These are phyloP conservation scores for Sporothrix schenckii DNA, from an alignment of 2,329 filamentous ascomycete species.

Conservation along the genomic window DNA sequence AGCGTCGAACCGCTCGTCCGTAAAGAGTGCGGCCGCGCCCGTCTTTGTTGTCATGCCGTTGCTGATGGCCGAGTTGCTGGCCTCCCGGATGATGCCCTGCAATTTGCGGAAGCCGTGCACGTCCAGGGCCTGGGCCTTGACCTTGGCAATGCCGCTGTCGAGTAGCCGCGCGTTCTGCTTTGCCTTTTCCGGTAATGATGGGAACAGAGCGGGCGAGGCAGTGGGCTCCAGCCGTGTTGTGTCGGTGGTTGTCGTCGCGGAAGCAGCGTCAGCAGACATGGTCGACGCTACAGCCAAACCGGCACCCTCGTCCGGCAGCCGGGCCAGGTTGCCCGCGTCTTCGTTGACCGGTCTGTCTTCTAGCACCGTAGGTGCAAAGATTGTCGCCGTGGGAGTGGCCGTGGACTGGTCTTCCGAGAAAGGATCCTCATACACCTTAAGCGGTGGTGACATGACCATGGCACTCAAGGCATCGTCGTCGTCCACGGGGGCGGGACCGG, in stretches of 20 bases:
- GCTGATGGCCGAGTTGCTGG: slow-evolving; percentile 25
- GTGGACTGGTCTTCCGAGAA: slow-evolving; percentile 55
- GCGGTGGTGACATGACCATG: slow-evolving; percentile 44
- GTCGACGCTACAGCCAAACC: not conserved
- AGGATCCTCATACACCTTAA: slow-evolving; percentile 67
- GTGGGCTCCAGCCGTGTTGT: slow-evolving; percentile 33
- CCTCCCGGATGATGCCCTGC: slow-evolving; percentile 71
- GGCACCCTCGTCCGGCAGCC: slow-evolving; percentile 32
- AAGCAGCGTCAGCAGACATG: slow-evolving; percentile 30
- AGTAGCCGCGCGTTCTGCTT: slow-evolving; percentile 65
- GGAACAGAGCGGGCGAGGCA: not conserved
- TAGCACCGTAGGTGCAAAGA: slow-evolving; percentile 54
- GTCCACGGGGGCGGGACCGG: not conserved
- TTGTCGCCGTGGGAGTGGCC: slow-evolving; percentile 51
- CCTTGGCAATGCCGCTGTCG: slow-evolving; percentile 73
- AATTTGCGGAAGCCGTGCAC: slow-evolving; percentile 79
- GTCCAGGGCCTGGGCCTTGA: slow-evolving; percentile 72
- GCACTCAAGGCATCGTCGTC: slow-evolving; percentile 29
- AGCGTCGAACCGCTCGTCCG: slow-evolving; percentile 68
- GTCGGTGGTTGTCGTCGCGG: slow-evolving; percentile 12
- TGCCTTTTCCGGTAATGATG: slow-evolving; percentile 54
- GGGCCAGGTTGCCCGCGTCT: slow-evolving; percentile 47
- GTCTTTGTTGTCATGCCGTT: slow-evolving; percentile 25
- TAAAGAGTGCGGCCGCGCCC: slow-evolving; percentile 54
- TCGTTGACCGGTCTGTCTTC: slow-evolving; percentile 65